A percentile compares a stretch with the other conserved stretches of the same genome.
Conservation (phyloP, 345 rosid species). For the Lepidium aucheri region DNA sequence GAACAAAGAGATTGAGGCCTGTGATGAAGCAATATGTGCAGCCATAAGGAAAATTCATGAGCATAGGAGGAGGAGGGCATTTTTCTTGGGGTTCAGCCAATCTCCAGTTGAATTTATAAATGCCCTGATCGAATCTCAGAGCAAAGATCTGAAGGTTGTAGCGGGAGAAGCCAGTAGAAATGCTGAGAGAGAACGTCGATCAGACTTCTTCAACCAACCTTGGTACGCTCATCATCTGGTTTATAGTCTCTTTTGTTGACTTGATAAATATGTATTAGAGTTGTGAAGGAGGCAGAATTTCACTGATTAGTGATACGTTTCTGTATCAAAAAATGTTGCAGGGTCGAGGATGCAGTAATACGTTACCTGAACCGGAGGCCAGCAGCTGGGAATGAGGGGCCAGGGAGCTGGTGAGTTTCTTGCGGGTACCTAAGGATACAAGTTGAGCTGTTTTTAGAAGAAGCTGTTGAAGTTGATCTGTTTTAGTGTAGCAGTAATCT, state of each 20-base stretch:
- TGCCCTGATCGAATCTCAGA: constrained; percentile 87
- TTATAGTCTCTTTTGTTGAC: neutral
- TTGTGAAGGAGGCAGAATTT: neutral
- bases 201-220: constrained; percentile 94
- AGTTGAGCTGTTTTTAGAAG: constrained; percentile 1
- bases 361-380: constrained; percentile 94
- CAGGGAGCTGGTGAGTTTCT: constrained; percentile 55
- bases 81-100: constrained; percentile 95
- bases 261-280: neutral
- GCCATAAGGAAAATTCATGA: constrained; percentile 93
- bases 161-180: constrained; percentile 85
- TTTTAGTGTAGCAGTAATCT: constrained; percentile 3
- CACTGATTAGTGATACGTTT: constrained; percentile 6
- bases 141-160: constrained; percentile 79
- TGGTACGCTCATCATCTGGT: constrained; percentile 45
- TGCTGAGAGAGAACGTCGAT: constrained; percentile 77
- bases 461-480: neutral
- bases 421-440: neutral
- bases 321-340: constrained; percentile 24
- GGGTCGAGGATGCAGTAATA: constrained; percentile 98
- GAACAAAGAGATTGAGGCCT: constrained; percentile 91
- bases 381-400: constrained; percentile 73
- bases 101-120: constrained; percentile 94
- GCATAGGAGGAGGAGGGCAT: constrained; percentile 85
- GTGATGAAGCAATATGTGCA: constrained; percentile 89